phyloP scores from a whole-genome alignment of 176 grass and related monocot species.

The Avena sativa region DNA sequence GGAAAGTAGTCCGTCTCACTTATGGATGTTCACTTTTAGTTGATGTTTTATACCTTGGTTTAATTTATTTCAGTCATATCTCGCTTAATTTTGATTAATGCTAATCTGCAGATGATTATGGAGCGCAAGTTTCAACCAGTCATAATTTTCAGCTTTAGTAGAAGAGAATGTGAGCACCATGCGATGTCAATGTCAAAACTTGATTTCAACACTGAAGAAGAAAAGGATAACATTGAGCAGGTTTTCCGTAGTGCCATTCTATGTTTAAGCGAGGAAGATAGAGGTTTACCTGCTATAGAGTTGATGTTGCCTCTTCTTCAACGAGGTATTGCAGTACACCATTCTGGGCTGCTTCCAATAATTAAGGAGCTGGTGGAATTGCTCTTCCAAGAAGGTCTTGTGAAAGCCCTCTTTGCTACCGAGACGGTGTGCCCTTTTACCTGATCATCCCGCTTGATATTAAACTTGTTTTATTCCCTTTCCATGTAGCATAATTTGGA shows the following conservation, averaged over 20 bases:
- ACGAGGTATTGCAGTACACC: constrained; percentile 93
- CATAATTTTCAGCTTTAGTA: constrained; percentile 98
- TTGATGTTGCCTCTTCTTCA: constrained; percentile 96
- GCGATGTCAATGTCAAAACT: constrained; percentile 99
- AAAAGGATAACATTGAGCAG: constrained; percentile 80
- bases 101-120: constrained; percentile 94
- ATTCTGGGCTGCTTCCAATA: constrained; percentile 98
- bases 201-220: constrained; percentile 93
- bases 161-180: constrained; percentile 94
- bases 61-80: not conserved
- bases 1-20: not conserved
- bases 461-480: constrained; percentile 37
- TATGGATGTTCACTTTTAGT: constrained; percentile 17
- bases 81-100: constrained; percentile 28
- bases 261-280: constrained; percentile 89
- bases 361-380: constrained; percentile 98
- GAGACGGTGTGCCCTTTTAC: constrained; percentile 72
- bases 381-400: constrained; percentile 99
- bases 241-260: constrained; percentile 79
- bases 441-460: not conserved
- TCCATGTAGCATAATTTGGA: constrained; percentile 25
- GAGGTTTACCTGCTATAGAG: constrained; percentile 94
- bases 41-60: constrained; percentile 20
- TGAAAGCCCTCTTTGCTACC: constrained; percentile 99
- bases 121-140: constrained; percentile 97